Conservation (phyloP, 1,284 basidiomycete species). For the Laetiporus sulphureus region DNA sequence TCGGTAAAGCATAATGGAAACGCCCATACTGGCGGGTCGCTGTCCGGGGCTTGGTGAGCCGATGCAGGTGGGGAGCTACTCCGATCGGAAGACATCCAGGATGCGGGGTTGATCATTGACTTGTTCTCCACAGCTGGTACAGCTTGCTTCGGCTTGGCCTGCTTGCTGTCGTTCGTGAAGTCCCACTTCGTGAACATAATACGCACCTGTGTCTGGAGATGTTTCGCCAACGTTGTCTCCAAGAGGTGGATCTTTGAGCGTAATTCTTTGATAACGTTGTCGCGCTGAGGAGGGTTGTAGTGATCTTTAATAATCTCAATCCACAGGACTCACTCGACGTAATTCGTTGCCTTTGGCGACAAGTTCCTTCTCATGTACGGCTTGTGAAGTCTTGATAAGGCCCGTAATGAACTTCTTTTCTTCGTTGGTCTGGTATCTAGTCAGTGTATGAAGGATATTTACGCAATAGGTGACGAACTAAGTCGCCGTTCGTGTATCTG, state of each 20-base stretch:
- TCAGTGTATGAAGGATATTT: too few species aligned
- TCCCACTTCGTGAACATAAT: not conserved
- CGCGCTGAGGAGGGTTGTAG: constrained; percentile 20
- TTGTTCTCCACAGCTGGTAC: constrained; percentile 9
- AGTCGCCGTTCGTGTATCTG: constrained; percentile 28
- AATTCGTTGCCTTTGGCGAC: constrained; percentile 33
- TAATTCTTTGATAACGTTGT: constrained; percentile 29
- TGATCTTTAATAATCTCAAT: not conserved
- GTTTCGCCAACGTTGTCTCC: constrained; percentile 24
- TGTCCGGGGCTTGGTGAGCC: constrained; percentile 15
- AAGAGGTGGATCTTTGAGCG: constrained; percentile 25
- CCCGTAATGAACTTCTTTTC: constrained; percentile 30
- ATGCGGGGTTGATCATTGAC: constrained; percentile 27
- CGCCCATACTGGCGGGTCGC: constrained; percentile 19
- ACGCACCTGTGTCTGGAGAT: constrained; percentile 18
- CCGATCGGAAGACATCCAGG: constrained; percentile 25
- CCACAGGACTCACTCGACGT: constrained; percentile 22
- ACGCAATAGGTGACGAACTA: too few species aligned
- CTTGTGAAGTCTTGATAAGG: constrained; percentile 26
- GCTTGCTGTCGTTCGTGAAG: not conserved
- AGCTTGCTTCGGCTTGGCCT: constrained; percentile 10
- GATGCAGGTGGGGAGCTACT: constrained; percentile 22
- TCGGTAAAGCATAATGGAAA: not conserved
- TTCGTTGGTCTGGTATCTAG: constrained; percentile 26
- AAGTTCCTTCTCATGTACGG: constrained; percentile 30